A percentile compares a stretch with the other conserved stretches of the same genome.
Conservation (phyloP, 805 yeast genomes). For the Wickerhamiella nectarea region DNA sequence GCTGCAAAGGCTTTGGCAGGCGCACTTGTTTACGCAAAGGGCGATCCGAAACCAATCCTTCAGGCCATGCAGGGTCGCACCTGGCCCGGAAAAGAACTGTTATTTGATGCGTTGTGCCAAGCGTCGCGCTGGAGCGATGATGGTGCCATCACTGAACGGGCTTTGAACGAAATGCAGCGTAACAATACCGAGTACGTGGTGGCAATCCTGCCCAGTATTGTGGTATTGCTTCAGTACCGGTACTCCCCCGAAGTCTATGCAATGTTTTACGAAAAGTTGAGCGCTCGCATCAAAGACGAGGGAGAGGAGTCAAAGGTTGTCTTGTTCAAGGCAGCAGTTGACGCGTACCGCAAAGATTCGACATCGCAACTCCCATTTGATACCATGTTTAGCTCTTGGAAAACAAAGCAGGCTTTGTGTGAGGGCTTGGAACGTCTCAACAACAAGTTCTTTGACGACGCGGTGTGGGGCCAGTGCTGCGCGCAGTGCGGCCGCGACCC, state of each 20-base stretch:
- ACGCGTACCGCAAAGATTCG: slow-evolving; percentile 6
- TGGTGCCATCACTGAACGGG: slow-evolving; percentile 26
- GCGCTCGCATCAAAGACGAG: slow-evolving; percentile 29
- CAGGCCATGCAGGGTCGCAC: slow-evolving; percentile 61
- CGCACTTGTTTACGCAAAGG: slow-evolving; percentile 20
- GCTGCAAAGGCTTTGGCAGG: slow-evolving; percentile 47
- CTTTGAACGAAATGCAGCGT: slow-evolving; percentile 49
- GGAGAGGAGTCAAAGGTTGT: slow-evolving; percentile 14
- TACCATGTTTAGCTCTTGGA: slow-evolving; percentile 31
- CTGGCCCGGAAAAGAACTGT: slow-evolving; percentile 76
- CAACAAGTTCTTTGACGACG: slow-evolving; percentile 8
- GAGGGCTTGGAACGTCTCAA: slow-evolving; percentile 25
- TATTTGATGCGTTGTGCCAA: slow-evolving; percentile 56
- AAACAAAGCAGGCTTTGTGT: slow-evolving; percentile 37
- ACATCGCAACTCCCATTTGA: background rate
- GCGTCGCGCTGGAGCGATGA: slow-evolving; percentile 26
- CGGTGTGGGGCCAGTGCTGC: slow-evolving; percentile 12
- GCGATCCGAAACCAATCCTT: slow-evolving; percentile 36
- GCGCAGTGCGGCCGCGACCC: slow-evolving; percentile 12
- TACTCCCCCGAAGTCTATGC: slow-evolving; percentile 24
- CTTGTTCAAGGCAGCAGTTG: slow-evolving; percentile 14
- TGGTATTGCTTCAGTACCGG: slow-evolving; percentile 34
- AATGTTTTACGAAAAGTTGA: slow-evolving; percentile 29
- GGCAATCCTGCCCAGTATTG: slow-evolving; percentile 39
- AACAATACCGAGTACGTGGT: slow-evolving; percentile 51